Evolutionary conservation across 2,329 filamentous ascomycete genomes (phyloP).

Genomic region (Zarea fungicola): DNA sequence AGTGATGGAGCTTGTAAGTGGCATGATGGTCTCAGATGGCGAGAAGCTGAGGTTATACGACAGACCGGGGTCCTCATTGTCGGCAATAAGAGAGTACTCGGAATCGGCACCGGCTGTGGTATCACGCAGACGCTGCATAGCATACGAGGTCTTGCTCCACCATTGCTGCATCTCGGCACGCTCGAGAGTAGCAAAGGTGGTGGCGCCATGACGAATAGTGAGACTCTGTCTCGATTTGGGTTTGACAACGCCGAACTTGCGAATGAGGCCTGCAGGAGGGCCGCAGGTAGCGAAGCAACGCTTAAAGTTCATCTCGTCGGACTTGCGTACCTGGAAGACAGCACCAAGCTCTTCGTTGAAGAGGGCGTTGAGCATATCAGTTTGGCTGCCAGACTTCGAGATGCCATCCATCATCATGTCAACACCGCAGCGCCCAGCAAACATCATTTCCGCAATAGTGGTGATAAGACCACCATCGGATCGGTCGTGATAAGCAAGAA

Average conservation of each 20-base stretch:
- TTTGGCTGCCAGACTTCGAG: constrained; percentile 54
- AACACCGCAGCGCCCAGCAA: constrained; percentile 84
- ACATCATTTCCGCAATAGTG: constrained; percentile 95
- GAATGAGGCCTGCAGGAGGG: constrained; percentile 73
- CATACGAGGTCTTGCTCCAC: constrained; percentile 84
- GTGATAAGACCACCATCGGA: constrained; percentile 92
- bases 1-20: constrained; percentile 44
- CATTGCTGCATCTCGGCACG: constrained; percentile 74
- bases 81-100: constrained; percentile 70
- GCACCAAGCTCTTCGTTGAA: constrained; percentile 97
- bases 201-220: constrained; percentile 65
- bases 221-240: constrained; percentile 67
- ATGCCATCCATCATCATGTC: constrained; percentile 78
- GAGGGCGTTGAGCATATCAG: constrained; percentile 67
- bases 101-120: constrained; percentile 81
- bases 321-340: constrained; percentile 88
- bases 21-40: constrained; percentile 70
- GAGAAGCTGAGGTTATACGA: constrained; percentile 78
- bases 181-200: constrained; percentile 62
- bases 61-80: constrained; percentile 75
- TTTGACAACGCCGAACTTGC: constrained; percentile 75
- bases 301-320: constrained; percentile 79
- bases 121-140: constrained; percentile 87
- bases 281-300: constrained; percentile 88
- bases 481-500: constrained; percentile 90